Conservation (phyloP, 768 basidiomycete species). For the Botryobasidium botryosum region DNA sequence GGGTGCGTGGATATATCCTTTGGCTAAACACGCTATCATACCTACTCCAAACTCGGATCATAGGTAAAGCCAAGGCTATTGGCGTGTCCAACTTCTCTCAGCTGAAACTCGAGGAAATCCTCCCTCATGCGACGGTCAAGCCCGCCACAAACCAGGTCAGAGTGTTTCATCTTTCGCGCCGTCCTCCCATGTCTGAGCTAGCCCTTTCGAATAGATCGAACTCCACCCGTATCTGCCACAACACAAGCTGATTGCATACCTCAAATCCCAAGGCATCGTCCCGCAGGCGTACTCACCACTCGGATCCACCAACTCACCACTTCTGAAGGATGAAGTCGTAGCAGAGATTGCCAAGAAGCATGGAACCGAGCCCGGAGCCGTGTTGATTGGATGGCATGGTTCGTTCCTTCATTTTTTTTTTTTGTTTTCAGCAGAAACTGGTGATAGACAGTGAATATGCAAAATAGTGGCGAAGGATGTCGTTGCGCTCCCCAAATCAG, state of each 20-base stretch:
- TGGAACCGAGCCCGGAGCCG: conserved; percentile 22
- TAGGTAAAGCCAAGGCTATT: conserved; percentile 62
- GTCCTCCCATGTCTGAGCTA: no score
- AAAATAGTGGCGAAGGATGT: conserved; percentile 44
- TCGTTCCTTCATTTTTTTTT: background rate
- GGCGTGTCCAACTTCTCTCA: conserved; percentile 24
- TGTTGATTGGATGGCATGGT: conserved; percentile 17
- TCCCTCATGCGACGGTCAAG: conserved; percentile 3
- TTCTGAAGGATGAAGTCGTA: conserved; percentile 43
- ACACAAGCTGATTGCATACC: conserved; percentile 44
- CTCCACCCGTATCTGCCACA: conserved; percentile 55
- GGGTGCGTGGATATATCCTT: conserved; percentile 15
- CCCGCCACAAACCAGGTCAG: conserved; percentile 19
- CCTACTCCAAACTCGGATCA: conserved; percentile 1
- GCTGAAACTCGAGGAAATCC: conserved; percentile 7
- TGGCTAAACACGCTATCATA: background rate
- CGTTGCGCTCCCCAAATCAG: conserved; percentile 63
- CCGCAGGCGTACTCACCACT: conserved; percentile 69
- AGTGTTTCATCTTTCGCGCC: conserved; percentile 53
- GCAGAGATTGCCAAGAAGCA: conserved; percentile 45
- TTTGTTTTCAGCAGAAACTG: background rate
- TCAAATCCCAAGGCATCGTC: conserved; percentile 44
- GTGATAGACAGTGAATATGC: background rate
- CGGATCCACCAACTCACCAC: conserved; percentile 48
- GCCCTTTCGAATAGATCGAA: no score